Conservation (phyloP, 1,284 basidiomycete species). For the Clitocybe nebularis region DNA sequence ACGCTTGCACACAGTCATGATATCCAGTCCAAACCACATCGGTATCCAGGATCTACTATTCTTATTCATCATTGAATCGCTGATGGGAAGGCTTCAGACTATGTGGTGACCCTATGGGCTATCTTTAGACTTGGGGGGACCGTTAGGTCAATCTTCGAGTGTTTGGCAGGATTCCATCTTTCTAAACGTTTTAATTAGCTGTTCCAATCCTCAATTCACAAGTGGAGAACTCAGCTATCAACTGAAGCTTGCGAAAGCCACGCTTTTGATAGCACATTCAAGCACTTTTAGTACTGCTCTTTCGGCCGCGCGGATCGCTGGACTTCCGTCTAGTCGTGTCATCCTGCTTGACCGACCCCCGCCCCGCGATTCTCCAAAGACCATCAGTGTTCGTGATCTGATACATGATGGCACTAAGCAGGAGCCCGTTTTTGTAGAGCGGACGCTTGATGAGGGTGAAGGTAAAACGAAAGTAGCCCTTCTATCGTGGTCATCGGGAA, state of each 20-base stretch:
- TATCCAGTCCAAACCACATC: conserved; percentile 60
- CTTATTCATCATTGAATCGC: background rate
- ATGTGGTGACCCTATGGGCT: conserved; percentile 67
- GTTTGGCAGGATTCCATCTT: background rate
- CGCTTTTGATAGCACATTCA: conserved; percentile 57
- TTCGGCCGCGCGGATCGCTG: conserved; percentile 50
- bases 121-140: conserved; percentile 65
- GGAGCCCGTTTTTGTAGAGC: conserved; percentile 30
- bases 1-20: conserved; percentile 45
- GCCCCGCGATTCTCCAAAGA: conserved; percentile 17
- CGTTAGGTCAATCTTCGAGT: conserved; percentile 40
- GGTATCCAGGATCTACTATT: conserved; percentile 29
- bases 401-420: conserved; percentile 29
- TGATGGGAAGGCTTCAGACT: conserved; percentile 42
- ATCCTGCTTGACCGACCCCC: conserved; percentile 32
- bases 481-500: conserved; percentile 70
- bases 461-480: conserved; percentile 52
- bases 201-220: conserved; percentile 65
- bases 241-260: conserved; percentile 46
- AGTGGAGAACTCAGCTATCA: conserved; percentile 60
- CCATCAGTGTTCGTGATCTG: conserved; percentile 30
- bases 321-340: conserved; percentile 48
- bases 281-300: conserved; percentile 44
- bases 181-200: conserved; percentile 21
- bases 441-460: conserved; percentile 32